A percentile compares a stretch with the other conserved stretches of the same genome.
These are phyloP conservation scores for Lathyrus sativus DNA, from an alignment of 306 rosid genomes.

Conservation along the genomic window DNA sequence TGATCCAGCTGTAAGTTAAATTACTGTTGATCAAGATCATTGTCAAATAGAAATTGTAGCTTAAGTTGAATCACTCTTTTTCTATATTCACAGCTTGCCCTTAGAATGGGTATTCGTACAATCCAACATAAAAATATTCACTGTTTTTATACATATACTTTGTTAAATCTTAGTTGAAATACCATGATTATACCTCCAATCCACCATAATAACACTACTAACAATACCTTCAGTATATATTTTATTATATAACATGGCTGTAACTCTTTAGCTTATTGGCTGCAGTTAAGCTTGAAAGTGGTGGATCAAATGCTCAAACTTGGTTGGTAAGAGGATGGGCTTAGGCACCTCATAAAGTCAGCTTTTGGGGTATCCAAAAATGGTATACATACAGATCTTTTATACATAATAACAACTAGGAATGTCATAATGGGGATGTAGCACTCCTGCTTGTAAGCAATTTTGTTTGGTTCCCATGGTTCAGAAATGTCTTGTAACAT, in stretches of 20 bases:
- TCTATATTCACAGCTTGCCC: not conserved
- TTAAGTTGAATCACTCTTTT: constrained; percentile 11
- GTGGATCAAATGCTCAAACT: constrained; percentile 97
- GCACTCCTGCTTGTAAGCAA: constrained; percentile 37
- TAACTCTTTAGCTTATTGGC: constrained; percentile 42
- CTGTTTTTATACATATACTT: not conserved
- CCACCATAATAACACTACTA: not conserved
- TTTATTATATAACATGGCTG: constrained; percentile 19
- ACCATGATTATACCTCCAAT: constrained; percentile 2
- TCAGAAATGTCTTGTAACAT: constrained; percentile 53
- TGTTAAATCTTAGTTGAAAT: not conserved
- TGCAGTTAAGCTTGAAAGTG: constrained; percentile 98
- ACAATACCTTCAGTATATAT: not conserved
- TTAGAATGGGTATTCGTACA: not conserved
- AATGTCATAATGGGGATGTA: constrained; percentile 36
- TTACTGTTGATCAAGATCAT: constrained; percentile 16
- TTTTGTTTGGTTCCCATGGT: constrained; percentile 34
- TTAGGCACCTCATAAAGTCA: constrained; percentile 66
- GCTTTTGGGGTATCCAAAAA: constrained; percentile 47
- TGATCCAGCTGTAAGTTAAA: constrained; percentile 84
- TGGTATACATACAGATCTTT: constrained; percentile 25
- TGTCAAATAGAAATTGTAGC: constrained; percentile 26
- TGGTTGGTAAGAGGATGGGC: constrained; percentile 97
- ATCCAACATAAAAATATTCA: not conserved
- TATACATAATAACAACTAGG: constrained; percentile 43